phyloP scores from a whole-genome alignment of 441 rosid species.

The Pelargonium fulgidum region DNA sequence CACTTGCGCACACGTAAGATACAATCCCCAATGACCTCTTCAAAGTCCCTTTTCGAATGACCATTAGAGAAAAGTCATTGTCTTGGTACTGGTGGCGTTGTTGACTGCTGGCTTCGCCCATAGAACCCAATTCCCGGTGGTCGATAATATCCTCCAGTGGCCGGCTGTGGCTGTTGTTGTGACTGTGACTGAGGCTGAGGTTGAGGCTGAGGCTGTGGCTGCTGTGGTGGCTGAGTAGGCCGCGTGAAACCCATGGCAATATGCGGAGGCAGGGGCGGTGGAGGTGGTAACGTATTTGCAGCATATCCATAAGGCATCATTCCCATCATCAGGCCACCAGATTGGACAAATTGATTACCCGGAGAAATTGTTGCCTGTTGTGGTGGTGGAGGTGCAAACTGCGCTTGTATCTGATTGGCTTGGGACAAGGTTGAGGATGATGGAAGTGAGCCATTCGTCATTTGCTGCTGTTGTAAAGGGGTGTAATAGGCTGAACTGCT shows the following conservation, averaged over 20 bases:
- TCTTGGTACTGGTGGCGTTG: slow-evolving; percentile 47
- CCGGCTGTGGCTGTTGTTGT: slow-evolving; percentile 36
- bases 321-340: slow-evolving; percentile 41
- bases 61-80: slow-evolving; percentile 26
- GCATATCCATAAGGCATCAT: slow-evolving; percentile 47
- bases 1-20: slow-evolving; percentile 12
- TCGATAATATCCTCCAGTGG: slow-evolving; percentile 53
- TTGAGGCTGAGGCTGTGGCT: too few species aligned
- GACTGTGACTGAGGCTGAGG: slow-evolving; percentile 4
- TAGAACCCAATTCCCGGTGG: slow-evolving; percentile 70
- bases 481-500: slow-evolving; percentile 36
- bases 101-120: slow-evolving; percentile 50
- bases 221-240: slow-evolving; percentile 34
- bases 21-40: slow-evolving; percentile 8
- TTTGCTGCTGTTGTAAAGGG: slow-evolving; percentile 37
- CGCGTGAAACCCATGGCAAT: slow-evolving; percentile 45
- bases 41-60: neutral
- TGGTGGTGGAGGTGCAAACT: slow-evolving; percentile 24
- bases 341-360: slow-evolving; percentile 40
- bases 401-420: slow-evolving; percentile 40
- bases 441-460: slow-evolving; percentile 24
- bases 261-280: slow-evolving; percentile 61
- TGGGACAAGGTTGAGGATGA: slow-evolving; percentile 33
- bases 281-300: slow-evolving; percentile 43
- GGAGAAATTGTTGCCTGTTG: slow-evolving; percentile 30